phyloP scores from a whole-genome alignment of 306 rosid species.

The Prunus mongolica region DNA sequence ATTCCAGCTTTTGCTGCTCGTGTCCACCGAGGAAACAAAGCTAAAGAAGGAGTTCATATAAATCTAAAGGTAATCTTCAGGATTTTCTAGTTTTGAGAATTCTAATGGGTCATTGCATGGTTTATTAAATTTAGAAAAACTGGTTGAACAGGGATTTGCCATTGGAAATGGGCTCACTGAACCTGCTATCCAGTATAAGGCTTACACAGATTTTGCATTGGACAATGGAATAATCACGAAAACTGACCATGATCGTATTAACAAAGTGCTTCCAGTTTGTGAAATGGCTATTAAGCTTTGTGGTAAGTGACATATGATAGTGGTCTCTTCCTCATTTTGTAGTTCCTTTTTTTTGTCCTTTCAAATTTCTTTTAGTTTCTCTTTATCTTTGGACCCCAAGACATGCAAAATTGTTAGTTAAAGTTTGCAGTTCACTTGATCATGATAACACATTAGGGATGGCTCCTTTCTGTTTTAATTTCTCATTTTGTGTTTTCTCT shows the following conservation, averaged over 20 bases:
- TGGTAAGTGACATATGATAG: slow-evolving; percentile 47
- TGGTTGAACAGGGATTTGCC: slow-evolving; percentile 83
- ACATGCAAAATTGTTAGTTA: slow-evolving; percentile 5
- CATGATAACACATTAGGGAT: not conserved
- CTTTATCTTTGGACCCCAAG: not conserved
- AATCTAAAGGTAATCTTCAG: slow-evolving; percentile 64
- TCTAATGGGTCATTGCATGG: not conserved
- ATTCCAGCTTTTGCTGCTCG: slow-evolving; percentile 98
- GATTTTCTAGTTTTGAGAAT: slow-evolving; percentile 3
- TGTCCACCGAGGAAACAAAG: slow-evolving; percentile 88
- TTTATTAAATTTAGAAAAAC: slow-evolving; percentile 20
- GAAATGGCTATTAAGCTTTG: slow-evolving; percentile 80
- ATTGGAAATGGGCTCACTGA: slow-evolving; percentile 98
- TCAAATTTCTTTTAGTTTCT: not conserved
- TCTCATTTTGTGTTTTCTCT: slow-evolving; percentile 1
- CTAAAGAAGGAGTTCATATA: slow-evolving; percentile 89
- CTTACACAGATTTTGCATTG: slow-evolving; percentile 88
- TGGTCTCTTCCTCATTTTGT: not conserved
- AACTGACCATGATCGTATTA: slow-evolving; percentile 57
- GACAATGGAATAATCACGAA: slow-evolving; percentile 72
- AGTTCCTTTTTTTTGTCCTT: not conserved
- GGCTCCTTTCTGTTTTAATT: not conserved
- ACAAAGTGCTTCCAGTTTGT: slow-evolving; percentile 70
- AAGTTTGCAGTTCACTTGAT: slow-evolving; percentile 2
- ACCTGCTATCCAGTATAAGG: slow-evolving; percentile 88